Base-by-base conservation (phyloP, 768 basidiomycete genomes). In the Sistotremastrum suecicum region DNA sequence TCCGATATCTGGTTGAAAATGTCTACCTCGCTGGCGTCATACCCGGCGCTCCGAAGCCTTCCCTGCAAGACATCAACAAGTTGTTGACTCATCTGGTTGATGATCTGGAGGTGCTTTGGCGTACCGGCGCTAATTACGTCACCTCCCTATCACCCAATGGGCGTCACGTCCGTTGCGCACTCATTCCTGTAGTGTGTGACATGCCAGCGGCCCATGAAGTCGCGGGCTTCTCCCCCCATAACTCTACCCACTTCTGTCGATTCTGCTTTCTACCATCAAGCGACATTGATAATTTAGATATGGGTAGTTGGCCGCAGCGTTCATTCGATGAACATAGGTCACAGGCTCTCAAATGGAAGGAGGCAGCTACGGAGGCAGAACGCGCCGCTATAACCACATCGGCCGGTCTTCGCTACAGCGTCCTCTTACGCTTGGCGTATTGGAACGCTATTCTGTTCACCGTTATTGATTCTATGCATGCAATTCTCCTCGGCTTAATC, bases 401-500 rank as follows among this genome's bases (percentile, higher is more conserved):
- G n/a, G n/a, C n/a, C n/a, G 61, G 63, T 1, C 41, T 65, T 1
- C 43, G 58, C 0, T 68, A 56, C 54, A 58, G 60, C 0, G 52
- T 57, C 8, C 45, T 66, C 0, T 51, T 61, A 11, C 39, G 50
- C 4, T 55, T 69, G 5, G 60, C 62, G 0, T 67, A 68, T 51
- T 67, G 61, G 57, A 51, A 66, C 36, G 58, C 58, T 5, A 56
- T 55, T n/a, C 5, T 10, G 8, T 45, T 11, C 38, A 33, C 48
- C 31, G 52, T 47, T 6, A 39, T 66, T n/a, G 65, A 70, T 37
- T 46, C 57, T 1, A 69, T 69, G 65, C 67, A 69, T 36, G 56
- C 58, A n/a, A 48, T 67, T 2, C 57, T 60, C 43, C 54, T 67
- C 5, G 51, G 51, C 7, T 11, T 52, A 12, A 32, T 5, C 12